A percentile compares a stretch with the other conserved stretches of the same genome.
phyloP scores from a whole-genome alignment of 2,329 filamentous ascomycete genomes.

The Bisporella sp. region DNA sequence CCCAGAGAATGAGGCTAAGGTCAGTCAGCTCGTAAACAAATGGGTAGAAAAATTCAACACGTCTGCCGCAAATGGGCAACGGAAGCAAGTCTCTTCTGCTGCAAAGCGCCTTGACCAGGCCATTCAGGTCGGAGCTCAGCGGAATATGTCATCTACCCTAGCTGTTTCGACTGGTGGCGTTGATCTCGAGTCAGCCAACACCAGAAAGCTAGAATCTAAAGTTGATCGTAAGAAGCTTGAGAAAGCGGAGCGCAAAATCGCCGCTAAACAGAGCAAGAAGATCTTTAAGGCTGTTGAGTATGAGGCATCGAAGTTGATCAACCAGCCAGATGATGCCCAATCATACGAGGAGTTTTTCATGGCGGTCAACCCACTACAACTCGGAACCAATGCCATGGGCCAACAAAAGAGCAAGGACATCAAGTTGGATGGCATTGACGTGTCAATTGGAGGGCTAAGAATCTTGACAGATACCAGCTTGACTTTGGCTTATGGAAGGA shows the following conservation, averaged over 20 bases:
- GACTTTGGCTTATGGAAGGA: slow-evolving; percentile 83
- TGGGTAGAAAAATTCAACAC: slow-evolving; percentile 79
- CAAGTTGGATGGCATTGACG: slow-evolving; percentile 93
- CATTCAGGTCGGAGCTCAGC: slow-evolving; percentile 86
- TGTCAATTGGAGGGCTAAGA: slow-evolving; percentile 80
- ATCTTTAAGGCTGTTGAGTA: slow-evolving; percentile 97
- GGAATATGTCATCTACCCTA: slow-evolving; percentile 93
- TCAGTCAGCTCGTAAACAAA: slow-evolving; percentile 79
- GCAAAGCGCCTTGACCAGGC: slow-evolving; percentile 88
- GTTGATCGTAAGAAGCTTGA: slow-evolving; percentile 98
- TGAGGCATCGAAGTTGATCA: slow-evolving; percentile 84
- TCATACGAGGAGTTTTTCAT: slow-evolving; percentile 99
- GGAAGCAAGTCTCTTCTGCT: slow-evolving; percentile 62
- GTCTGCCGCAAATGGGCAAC: slow-evolving; percentile 59
- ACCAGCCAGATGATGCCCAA: slow-evolving; percentile 74
- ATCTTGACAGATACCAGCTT: slow-evolving; percentile 88
- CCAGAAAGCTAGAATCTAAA: slow-evolving; percentile 91
- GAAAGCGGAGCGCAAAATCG: slow-evolving; percentile 96
- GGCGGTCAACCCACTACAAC: slow-evolving; percentile 93
- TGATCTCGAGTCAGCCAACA: slow-evolving; percentile 88
- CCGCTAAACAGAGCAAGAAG: slow-evolving; percentile 97
- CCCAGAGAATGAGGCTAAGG: slow-evolving; percentile 63
- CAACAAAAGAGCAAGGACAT: slow-evolving; percentile 95
- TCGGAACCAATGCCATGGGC: slow-evolving; percentile 61
- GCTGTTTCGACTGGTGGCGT: slow-evolving; percentile 78